A percentile compares a stretch with the other conserved stretches of the same genome.
Evolutionary conservation across 2,329 filamentous ascomycete species (phyloP).

Genomic region (Diplocarpon mali): DNA sequence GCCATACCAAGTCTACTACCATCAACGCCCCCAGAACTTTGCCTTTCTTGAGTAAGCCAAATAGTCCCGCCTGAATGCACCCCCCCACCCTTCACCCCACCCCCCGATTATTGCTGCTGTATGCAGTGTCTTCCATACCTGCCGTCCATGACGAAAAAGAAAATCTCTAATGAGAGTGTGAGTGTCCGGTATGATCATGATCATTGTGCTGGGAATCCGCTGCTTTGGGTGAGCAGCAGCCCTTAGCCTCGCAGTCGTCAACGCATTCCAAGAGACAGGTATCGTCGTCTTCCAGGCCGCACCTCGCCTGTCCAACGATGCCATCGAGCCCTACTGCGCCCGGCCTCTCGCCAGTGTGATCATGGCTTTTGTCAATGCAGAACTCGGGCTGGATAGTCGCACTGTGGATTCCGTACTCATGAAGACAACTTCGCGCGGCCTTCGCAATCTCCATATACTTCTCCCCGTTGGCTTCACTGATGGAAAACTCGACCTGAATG

Average conservation of each 20-base stretch:
- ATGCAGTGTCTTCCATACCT: too few relatives aligned
- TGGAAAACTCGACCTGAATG: slow-evolving; percentile 82
- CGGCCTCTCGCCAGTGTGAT: slow-evolving; percentile 15
- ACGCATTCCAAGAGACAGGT: slow-evolving; percentile 27
- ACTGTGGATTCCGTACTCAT: slow-evolving; percentile 92
- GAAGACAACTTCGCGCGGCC: slow-evolving; percentile 75
- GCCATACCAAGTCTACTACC: too few relatives aligned
- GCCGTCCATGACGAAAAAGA: neutral
- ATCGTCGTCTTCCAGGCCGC: slow-evolving; percentile 22
- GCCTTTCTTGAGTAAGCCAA: too few relatives aligned
- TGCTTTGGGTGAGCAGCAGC: slow-evolving; percentile 23
- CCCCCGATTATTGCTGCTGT: too few relatives aligned
- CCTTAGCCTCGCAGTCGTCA: slow-evolving; percentile 27
- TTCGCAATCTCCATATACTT: slow-evolving; percentile 87
- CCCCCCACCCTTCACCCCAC: too few relatives aligned
- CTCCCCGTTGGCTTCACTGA: slow-evolving; percentile 65
- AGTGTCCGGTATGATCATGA: slow-evolving; percentile 24
- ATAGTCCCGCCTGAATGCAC: too few relatives aligned
- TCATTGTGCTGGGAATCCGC: slow-evolving; percentile 20
- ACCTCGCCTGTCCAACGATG: slow-evolving; percentile 17
- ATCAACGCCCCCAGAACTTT: too few relatives aligned
- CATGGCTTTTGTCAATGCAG: slow-evolving; percentile 37
- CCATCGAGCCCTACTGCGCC: slow-evolving; percentile 19
- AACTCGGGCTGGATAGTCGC: slow-evolving; percentile 97
- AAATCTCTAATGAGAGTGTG: slow-evolving; percentile 22